phyloP scores from a whole-genome alignment of 2,329 filamentous ascomycete genomes.

The Albophoma yamanashiensis region DNA sequence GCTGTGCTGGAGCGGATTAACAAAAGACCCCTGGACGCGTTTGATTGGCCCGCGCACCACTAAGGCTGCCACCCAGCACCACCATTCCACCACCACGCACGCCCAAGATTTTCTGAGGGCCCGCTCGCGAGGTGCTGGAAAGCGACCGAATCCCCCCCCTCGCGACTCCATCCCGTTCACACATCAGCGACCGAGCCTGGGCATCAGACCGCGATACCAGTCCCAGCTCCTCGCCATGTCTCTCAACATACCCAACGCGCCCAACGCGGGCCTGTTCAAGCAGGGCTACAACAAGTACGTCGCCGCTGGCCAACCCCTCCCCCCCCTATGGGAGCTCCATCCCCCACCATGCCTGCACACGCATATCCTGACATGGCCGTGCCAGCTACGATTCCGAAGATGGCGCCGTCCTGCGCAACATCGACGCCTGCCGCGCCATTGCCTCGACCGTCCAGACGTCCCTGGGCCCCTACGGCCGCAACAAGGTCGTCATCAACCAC shows the following conservation, averaged over 20 bases:
- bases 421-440: conserved; percentile 95
- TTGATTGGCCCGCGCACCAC: neutral
- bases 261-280: conserved; percentile 91
- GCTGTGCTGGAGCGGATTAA: neutral
- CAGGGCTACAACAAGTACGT: conserved; percentile 88
- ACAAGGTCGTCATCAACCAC: conserved; percentile 99
- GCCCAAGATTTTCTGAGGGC: neutral
- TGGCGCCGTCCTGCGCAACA: conserved; percentile 96
- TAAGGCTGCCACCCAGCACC: neutral
- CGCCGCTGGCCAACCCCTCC: conserved; percentile 10
- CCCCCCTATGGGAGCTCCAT: conserved; percentile 9
- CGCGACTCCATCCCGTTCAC: neutral
- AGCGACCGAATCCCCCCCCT: conserved; percentile 1
- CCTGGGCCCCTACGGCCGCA: conserved; percentile 91
- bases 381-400: conserved; percentile 97
- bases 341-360: neutral
- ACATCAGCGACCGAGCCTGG: conserved; percentile 1
- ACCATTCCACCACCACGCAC: neutral
- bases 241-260: conserved; percentile 88
- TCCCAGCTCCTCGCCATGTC: conserved; percentile 53
- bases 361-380: conserved; percentile 1
- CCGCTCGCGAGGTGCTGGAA: neutral
- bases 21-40: neutral
- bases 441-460: conserved; percentile 94
- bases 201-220: conserved; percentile 1